Base-by-base conservation (phyloP, 2,329 filamentous ascomycete genomes). In the Xylaria arbuscula region DNA sequence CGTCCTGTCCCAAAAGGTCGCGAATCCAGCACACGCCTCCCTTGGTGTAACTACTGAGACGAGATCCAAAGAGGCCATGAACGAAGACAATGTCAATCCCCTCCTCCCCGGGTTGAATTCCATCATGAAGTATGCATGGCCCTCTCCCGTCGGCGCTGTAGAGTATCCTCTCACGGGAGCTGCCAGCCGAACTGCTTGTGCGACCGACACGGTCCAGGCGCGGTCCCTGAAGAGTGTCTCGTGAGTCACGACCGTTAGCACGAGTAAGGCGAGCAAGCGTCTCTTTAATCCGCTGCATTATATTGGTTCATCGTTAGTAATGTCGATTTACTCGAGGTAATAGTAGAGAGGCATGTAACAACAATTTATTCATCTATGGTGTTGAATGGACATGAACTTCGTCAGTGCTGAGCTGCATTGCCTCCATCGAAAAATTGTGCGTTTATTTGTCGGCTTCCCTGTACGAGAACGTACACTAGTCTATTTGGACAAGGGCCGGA, bases 231-330 rank as follows among this genome's bases (percentile, higher is more conserved):
- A 72, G 68, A 32, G 67, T 63, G 9, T 77, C 74, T 19, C 72
- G 72, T 62, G 73, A 63, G n/a, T 74, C 74, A 59, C 75, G 71
- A 59, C 70, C 51, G 53, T 62, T 64, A 22, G 74, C 73, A 57
- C 76, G 76, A 48, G 75, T 74, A 66, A 77, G 73, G 60, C 75
- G 74, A 72, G 74, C 72, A 54, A 77, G 70, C 57, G 75, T 75
- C 67, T 77, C 76, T 64, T 63, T 77, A 69, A 77, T 77, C 72
- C 74, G 71, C 62, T 77, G 74, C 76, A 77, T 77, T n/a, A n/a
- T n/a, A n/a, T n/a, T n/a, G 67, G 66, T 76, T 74, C 74, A 70
- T 75, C 53, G 62, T 68, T 58, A 58, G 62, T 40, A 45, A 19
- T 42, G 36, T 53, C 19, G 58, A 42, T 45, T 47, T 50, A 28